A percentile compares a stretch with the other conserved stretches of the same genome.
These are phyloP conservation scores for Pilobolus umbonatus DNA, from an alignment of 192 early-diverging fungal species.

Conservation along the genomic window DNA sequence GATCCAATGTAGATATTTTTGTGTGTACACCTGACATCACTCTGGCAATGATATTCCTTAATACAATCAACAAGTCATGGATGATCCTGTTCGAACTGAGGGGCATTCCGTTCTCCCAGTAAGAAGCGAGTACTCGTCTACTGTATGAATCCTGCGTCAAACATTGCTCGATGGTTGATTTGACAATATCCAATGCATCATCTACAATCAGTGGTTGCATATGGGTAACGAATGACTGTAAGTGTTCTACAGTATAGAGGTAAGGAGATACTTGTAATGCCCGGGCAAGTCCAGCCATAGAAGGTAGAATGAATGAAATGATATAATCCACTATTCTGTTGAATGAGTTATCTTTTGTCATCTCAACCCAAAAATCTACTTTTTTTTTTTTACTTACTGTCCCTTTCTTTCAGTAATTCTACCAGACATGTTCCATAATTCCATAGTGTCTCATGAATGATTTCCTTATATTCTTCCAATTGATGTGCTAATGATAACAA, in stretches of 20 bases:
- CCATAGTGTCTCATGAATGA: constrained; percentile 39
- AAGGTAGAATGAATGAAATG: constrained; percentile 51
- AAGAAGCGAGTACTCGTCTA: constrained; percentile 41
- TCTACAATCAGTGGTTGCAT: constrained; percentile 41
- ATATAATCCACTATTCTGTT: constrained; percentile 31
- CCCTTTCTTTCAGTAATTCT: background rate
- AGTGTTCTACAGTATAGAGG: constrained; percentile 39
- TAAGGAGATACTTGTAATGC: constrained; percentile 47
- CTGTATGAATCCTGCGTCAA: constrained; percentile 35
- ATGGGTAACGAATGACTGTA: constrained; percentile 38
- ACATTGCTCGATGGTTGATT: constrained; percentile 28
- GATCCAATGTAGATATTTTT: background rate
- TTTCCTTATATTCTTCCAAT: constrained; percentile 19
- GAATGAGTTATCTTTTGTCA: too few species aligned
- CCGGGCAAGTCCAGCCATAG: constrained; percentile 49
- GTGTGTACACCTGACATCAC: constrained; percentile 13
- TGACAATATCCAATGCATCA: constrained; percentile 38
- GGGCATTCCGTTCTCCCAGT: constrained; percentile 39
- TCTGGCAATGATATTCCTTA: constrained; percentile 49
- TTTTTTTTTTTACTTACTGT: background rate
- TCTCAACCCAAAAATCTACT: too few species aligned
- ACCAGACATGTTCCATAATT: constrained; percentile 34
- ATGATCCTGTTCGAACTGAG: constrained; percentile 51
- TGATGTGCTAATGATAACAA: constrained; percentile 38
- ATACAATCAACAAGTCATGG: constrained; percentile 39